These are phyloP conservation scores for Withania somnifera DNA, from an alignment of 305 asterid genomes.

Conservation along the genomic window DNA sequence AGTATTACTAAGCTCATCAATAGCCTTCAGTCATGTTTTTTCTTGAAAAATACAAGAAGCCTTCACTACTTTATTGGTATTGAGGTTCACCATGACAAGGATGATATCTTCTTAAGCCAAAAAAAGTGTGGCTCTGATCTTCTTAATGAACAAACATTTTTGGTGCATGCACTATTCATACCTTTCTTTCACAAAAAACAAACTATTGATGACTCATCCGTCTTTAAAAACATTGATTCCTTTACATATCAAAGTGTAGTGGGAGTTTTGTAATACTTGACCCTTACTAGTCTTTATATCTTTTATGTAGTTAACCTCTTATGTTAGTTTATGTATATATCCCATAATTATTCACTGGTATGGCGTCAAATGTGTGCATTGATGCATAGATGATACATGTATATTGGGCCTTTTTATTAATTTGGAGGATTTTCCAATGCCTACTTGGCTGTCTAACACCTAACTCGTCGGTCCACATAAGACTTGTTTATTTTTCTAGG, in stretches of 20 bases:
- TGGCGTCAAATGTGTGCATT: not conserved
- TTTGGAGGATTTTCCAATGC: not conserved
- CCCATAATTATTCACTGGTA: not conserved
- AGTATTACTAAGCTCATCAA: not conserved
- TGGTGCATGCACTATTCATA: not conserved
- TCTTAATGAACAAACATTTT: not conserved
- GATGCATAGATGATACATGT: not conserved
- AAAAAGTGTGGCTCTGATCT: not conserved
- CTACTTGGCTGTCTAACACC: not conserved
- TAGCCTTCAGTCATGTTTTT: not conserved
- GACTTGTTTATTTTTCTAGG: too few relatives aligned
- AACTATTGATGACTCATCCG: not conserved
- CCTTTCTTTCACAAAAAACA: not conserved
- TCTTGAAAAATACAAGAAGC: not conserved
- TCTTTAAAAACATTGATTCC: not conserved
- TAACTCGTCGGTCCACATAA: too few relatives aligned
- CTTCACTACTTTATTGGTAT: not conserved
- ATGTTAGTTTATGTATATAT: not conserved
- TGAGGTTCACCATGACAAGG: not conserved
- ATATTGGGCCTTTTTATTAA: not conserved
- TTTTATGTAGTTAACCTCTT: not conserved
- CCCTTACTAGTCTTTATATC: not conserved
- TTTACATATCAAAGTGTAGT: too few relatives aligned
- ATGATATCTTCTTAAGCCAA: not conserved
- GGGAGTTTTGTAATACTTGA: not conserved